Conservation (phyloP, 2,329 filamentous ascomycete species). For the Exophiala bonariae region DNA sequence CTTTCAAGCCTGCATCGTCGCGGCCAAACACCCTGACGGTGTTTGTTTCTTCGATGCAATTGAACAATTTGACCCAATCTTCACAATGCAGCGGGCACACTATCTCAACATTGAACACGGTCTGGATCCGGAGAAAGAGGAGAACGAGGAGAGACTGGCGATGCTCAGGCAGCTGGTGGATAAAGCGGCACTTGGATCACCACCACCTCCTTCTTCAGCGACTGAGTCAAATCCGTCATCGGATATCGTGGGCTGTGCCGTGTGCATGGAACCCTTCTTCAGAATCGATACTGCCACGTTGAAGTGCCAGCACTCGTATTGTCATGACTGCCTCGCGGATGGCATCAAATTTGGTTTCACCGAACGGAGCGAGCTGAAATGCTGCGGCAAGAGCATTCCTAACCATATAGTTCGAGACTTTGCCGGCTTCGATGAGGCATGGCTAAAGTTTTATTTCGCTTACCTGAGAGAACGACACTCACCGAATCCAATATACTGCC, state of each 20-base stretch:
- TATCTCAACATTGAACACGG: neutral
- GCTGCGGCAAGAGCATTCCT: conserved; percentile 11
- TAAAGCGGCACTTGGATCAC: too few relatives aligned
- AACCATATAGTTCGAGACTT: neutral
- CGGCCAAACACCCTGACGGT: conserved; percentile 3
- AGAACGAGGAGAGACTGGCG: neutral
- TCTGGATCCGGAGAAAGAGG: too few relatives aligned
- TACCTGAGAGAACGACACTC: conserved; percentile 5
- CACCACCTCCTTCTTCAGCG: too few relatives aligned
- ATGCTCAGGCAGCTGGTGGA: neutral
- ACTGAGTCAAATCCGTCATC: neutral
- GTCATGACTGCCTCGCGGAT: conserved; percentile 9
- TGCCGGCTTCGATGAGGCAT: neutral
- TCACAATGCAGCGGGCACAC: neutral
- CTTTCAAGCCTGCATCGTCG: conserved; percentile 4
- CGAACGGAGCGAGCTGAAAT: neutral
- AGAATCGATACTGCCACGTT: conserved; percentile 3
- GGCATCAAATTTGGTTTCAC: conserved; percentile 2
- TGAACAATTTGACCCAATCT: conserved; percentile 6
- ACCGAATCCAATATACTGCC: conserved; percentile 10
- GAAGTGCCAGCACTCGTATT: conserved; percentile 9
- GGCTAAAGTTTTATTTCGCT: neutral
- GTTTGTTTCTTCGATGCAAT: conserved; percentile 11
- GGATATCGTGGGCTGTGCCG: conserved; percentile 7
- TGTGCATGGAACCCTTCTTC: conserved; percentile 13